Conservation (phyloP, 1,139 yeast genomes). For the Hemisphaericaspora lyxosophila region DNA sequence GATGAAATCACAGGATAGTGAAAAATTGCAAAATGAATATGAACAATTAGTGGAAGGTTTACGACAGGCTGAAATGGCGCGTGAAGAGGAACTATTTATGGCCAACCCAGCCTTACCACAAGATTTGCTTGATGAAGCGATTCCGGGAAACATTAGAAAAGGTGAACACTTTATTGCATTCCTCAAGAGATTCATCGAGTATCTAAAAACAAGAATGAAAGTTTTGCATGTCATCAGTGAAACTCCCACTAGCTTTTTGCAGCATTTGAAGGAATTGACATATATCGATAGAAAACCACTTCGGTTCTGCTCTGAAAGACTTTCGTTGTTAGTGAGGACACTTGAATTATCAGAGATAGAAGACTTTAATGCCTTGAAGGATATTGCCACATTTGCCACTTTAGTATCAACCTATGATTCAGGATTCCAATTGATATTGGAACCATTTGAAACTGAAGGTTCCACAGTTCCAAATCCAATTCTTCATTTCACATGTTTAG, state of each 20-base stretch:
- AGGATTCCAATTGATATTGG: constrained; percentile 88
- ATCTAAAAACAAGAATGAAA: constrained; percentile 94
- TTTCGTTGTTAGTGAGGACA: constrained; percentile 84
- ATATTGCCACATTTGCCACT: constrained; percentile 96
- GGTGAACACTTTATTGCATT: constrained; percentile 97
- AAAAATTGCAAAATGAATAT: constrained; percentile 83
- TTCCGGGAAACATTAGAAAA: constrained; percentile 94
- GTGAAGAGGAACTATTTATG: constrained; percentile 80
- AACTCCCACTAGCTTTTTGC: constrained; percentile 89
- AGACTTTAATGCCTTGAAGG: constrained; percentile 89
- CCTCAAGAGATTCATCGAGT: constrained; percentile 87
- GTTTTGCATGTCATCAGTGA: constrained; percentile 95
- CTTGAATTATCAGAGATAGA: constrained; percentile 86
- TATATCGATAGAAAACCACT: constrained; percentile 90
- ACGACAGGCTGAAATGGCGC: constrained; percentile 69
- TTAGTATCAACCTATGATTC: constrained; percentile 90
- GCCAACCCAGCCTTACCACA: constrained; percentile 84
- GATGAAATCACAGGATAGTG: constrained; percentile 79
- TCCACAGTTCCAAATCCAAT: constrained; percentile 98
- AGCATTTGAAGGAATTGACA: constrained; percentile 89
- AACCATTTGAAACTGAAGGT: constrained; percentile 95
- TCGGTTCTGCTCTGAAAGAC: constrained; percentile 86
- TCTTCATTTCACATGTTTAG: constrained; percentile 90
- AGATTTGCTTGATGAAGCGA: constrained; percentile 85
- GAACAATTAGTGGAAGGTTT: constrained; percentile 88